Percentiles rank a stretch among this genome's conserved stretches.
Conservation (phyloP, 768 basidiomycete species). For the Imleria badia region DNA sequence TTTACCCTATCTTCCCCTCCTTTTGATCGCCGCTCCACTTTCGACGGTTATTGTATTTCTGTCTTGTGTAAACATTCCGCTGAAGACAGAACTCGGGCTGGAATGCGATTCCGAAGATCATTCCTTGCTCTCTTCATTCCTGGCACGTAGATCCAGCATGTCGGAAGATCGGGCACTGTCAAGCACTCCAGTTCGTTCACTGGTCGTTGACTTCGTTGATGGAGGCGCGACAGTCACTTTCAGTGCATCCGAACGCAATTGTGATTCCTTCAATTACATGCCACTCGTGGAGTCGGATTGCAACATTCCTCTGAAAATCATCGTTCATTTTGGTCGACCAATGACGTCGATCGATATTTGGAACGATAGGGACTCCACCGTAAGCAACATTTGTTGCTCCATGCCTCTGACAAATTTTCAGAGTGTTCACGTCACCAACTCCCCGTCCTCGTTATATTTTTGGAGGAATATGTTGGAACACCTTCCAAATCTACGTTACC, state of each 20-base stretch:
- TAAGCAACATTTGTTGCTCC: neutral
- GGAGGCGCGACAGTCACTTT: neutral
- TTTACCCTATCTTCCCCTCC: too few species aligned
- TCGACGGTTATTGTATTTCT: too few species aligned
- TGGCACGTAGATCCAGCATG: neutral
- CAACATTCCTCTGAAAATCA: neutral
- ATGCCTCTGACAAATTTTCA: neutral
- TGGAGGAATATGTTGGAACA: conserved; percentile 3
- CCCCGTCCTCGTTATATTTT: neutral
- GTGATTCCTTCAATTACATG: neutral
- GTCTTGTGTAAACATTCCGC: too few species aligned
- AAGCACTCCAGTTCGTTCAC: neutral
- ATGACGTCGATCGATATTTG: too few species aligned
- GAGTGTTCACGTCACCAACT: neutral
- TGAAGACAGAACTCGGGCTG: too few species aligned
- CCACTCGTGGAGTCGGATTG: neutral
- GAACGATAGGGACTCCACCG: neutral
- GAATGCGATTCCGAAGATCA: too few species aligned
- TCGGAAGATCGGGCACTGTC: neutral
- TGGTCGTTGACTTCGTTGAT: neutral
- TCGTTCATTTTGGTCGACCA: neutral
- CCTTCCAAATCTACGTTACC: neutral
- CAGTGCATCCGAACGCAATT: neutral
- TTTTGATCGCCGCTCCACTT: too few species aligned
- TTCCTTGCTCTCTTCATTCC: neutral